A percentile compares a stretch with the other conserved stretches of the same genome.
Evolutionary conservation across 495 filamentous ascomycete species (phyloP).

Genomic region (Annulohypoxylon maeteangense): DNA sequence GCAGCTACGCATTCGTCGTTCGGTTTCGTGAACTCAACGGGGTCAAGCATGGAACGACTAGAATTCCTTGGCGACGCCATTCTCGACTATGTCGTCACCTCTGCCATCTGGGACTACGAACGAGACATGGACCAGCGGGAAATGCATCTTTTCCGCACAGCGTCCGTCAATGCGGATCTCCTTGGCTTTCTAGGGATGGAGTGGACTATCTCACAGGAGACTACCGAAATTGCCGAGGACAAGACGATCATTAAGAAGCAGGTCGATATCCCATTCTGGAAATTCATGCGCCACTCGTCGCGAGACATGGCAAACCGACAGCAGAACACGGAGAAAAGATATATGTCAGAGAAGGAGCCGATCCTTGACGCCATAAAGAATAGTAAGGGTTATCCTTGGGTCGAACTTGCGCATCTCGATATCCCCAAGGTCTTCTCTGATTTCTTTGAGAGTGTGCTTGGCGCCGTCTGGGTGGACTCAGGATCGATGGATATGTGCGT

Average conservation of each 20-base stretch:
- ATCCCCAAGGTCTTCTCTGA: conserved; percentile 88
- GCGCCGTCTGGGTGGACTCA: conserved; percentile 87
- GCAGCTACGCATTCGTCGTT: conserved; percentile 87
- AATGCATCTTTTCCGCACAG: conserved; percentile 81
- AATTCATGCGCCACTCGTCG: conserved; percentile 71
- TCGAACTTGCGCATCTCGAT: conserved; percentile 68
- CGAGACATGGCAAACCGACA: conserved; percentile 55
- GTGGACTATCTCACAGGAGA: conserved; percentile 51
- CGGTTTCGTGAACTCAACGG: conserved; percentile 51
- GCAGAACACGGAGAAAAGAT: conserved; percentile 56
- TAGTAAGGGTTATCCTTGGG: conserved; percentile 77
- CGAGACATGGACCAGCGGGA: conserved; percentile 65
- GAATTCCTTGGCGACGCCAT: conserved; percentile 93
- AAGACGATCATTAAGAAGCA: conserved; percentile 27
- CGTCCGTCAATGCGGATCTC: conserved; percentile 84
- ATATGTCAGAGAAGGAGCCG: conserved; percentile 58
- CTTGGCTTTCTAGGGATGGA: conserved; percentile 86
- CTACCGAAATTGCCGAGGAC: conserved; percentile 38
- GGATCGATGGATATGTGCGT: conserved; percentile 66
- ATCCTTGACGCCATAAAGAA: conserved; percentile 63
- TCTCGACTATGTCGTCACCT: conserved; percentile 80
- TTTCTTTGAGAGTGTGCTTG: conserved; percentile 81
- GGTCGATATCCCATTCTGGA: conserved; percentile 66
- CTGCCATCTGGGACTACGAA: conserved; percentile 49
- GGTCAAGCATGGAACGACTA: conserved; percentile 81